phyloP scores from a whole-genome alignment of 2,329 filamentous ascomycete genomes.

The Corinectria fuckeliana region DNA sequence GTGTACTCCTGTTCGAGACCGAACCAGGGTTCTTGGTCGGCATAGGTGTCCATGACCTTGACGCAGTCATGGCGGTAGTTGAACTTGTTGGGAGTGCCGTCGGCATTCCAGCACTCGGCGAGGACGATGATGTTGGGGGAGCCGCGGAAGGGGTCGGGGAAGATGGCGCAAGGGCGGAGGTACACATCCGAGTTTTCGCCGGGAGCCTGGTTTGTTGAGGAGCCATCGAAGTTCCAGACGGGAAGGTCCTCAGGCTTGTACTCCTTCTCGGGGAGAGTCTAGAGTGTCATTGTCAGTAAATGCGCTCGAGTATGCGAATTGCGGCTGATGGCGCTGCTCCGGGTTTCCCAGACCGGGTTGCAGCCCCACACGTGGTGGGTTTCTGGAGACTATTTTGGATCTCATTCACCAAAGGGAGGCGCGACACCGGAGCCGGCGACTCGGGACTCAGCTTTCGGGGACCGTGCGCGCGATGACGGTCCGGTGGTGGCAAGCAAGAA shows the following conservation, averaged over 20 bases:
- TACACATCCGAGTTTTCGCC: conserved; percentile 98
- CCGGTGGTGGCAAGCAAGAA: conserved; percentile 10
- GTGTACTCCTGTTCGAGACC: conserved; percentile 98
- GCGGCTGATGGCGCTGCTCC: background rate
- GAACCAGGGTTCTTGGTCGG: conserved; percentile 90
- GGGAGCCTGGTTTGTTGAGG: conserved; percentile 88
- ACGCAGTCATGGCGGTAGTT: conserved; percentile 94
- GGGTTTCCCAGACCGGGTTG: too few relatives aligned
- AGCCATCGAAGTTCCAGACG: conserved; percentile 71
- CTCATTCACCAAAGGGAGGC: conserved; percentile 17
- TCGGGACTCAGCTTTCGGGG: conserved; percentile 15
- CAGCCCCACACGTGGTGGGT: conserved; percentile 6
- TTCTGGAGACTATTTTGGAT: conserved; percentile 13
- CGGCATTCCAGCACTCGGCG: conserved; percentile 91
- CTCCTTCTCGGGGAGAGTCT: conserved; percentile 59
- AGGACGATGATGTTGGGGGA: conserved; percentile 94
- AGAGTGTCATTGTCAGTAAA: background rate
- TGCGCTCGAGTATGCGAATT: background rate
- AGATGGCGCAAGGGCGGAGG: conserved; percentile 88
- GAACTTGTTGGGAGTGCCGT: conserved; percentile 96
- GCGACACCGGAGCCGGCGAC: conserved; percentile 19
- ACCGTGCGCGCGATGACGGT: conserved; percentile 16
- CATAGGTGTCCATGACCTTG: conserved; percentile 88
- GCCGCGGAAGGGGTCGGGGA: conserved; percentile 88
- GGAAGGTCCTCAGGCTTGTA: conserved; percentile 61